Percentiles rank a stretch among this genome's conserved stretches.
These are phyloP conservation scores for Lepiota venenata DNA, from an alignment of 768 basidiomycete species.

Conservation along the genomic window DNA sequence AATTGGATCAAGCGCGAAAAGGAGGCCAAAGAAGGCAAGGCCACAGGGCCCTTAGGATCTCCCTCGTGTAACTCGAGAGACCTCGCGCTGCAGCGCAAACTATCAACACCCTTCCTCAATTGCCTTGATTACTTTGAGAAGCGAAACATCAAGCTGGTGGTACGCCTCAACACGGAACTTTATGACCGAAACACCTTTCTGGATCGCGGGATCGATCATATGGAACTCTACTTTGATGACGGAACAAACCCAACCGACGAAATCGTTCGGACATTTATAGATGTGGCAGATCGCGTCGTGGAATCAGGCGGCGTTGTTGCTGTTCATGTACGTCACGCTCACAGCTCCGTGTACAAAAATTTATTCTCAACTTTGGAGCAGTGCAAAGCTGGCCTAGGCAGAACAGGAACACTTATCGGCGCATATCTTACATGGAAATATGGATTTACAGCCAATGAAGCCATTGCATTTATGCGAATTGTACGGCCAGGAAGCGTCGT, in stretches of 20 bases:
- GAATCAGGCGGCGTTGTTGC: constrained; percentile 79
- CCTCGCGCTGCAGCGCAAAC: constrained; percentile 70
- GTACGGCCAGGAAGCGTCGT: constrained; percentile 93
- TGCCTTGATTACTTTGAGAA: constrained; percentile 93
- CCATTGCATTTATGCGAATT: constrained; percentile 97
- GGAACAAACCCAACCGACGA: constrained; percentile 97
- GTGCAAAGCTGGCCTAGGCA: constrained; percentile 96
- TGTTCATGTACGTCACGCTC: constrained; percentile 65
- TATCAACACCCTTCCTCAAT: constrained; percentile 79
- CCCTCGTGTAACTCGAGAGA: constrained; percentile 20
- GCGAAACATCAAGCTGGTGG: constrained; percentile 82
- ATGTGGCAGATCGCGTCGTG: constrained; percentile 75
- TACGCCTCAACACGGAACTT: constrained; percentile 90
- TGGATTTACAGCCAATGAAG: constrained; percentile 93
- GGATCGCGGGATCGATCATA: constrained; percentile 82
- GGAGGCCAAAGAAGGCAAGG: constrained; percentile 49
- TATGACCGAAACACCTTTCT: constrained; percentile 82
- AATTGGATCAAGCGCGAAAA: constrained; percentile 77
- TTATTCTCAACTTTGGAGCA: constrained; percentile 29
- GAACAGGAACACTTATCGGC: constrained; percentile 95
- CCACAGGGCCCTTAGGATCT: constrained; percentile 25
- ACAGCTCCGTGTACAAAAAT: neutral
- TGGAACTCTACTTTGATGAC: constrained; percentile 96
- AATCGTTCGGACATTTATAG: constrained; percentile 89
- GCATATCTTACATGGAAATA: constrained; percentile 99